These are phyloP conservation scores for Aspergillus heteromorphus DNA, from an alignment of 495 filamentous ascomycete species.

Conservation along the genomic window DNA sequence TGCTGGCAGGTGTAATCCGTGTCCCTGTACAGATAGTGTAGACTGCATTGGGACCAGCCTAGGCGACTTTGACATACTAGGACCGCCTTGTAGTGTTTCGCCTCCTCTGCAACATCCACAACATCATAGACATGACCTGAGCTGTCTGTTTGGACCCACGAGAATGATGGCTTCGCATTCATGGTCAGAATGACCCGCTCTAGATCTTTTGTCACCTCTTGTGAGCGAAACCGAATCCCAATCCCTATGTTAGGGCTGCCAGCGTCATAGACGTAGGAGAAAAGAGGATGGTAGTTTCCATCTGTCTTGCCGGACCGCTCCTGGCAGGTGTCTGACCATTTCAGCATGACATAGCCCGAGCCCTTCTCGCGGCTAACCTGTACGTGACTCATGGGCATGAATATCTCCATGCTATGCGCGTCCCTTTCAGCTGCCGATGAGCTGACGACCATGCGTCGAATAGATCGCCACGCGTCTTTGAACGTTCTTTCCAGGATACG, in stretches of 20 bases:
- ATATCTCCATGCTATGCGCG: constrained; percentile 32
- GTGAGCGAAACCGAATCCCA: constrained; percentile 23
- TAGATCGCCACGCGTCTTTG: constrained; percentile 34
- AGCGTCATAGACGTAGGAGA: constrained; percentile 34
- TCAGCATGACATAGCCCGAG: constrained; percentile 28
- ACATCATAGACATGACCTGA: constrained; percentile 29
- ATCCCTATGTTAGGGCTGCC: constrained; percentile 32
- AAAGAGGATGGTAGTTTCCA: constrained; percentile 30
- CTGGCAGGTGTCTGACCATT: constrained; percentile 41
- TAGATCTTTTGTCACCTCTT: constrained; percentile 27
- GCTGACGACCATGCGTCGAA: constrained; percentile 36
- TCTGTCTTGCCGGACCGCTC: constrained; percentile 27
- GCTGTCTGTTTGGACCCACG: constrained; percentile 23
- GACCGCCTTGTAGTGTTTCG: constrained; percentile 35
- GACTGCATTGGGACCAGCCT: constrained; percentile 27
- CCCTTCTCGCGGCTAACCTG: constrained; percentile 27
- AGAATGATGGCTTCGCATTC: constrained; percentile 19
- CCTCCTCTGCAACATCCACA: constrained; percentile 26
- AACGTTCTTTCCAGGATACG: constrained; percentile 36
- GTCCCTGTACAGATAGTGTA: constrained; percentile 33
- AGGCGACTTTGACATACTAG: constrained; percentile 20
- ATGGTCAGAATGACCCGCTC: constrained; percentile 25
- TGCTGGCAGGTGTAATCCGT: constrained; percentile 30
- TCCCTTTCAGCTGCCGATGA: constrained; percentile 31
- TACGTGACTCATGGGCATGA: constrained; percentile 34